phyloP scores from a whole-genome alignment of 2,329 filamentous ascomycete genomes.

The Fusarium continuum region DNA sequence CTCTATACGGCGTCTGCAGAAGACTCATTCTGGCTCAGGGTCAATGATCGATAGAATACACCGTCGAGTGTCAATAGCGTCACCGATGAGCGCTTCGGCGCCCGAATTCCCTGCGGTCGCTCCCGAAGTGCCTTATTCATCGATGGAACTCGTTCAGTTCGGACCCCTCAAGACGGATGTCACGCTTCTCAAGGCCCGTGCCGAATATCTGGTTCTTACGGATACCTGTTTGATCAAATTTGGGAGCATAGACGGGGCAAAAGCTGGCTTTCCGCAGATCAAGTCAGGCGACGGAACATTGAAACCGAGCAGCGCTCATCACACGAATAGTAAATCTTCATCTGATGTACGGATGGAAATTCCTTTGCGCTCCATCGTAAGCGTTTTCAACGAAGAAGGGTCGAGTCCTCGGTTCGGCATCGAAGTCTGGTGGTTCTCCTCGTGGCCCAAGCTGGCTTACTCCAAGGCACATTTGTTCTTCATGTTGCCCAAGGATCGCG shows the following conservation, averaged over 20 bases:
- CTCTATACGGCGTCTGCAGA: constrained; percentile 50
- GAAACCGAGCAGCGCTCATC: constrained; percentile 38
- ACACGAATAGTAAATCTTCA: constrained; percentile 45
- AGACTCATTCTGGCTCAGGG: constrained; percentile 50
- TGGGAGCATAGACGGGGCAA: constrained; percentile 57
- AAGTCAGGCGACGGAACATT: constrained; percentile 39
- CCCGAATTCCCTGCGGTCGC: constrained; percentile 44
- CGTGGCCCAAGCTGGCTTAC: constrained; percentile 56
- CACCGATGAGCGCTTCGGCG: constrained; percentile 44
- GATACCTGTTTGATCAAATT: constrained; percentile 61
- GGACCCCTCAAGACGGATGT: constrained; percentile 61
- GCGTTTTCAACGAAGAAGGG: constrained; percentile 62
- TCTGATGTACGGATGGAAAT: constrained; percentile 56
- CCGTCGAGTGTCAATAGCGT: constrained; percentile 52
- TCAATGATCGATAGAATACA: constrained; percentile 56
- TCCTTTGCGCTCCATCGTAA: constrained; percentile 60
- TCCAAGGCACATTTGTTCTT: constrained; percentile 61
- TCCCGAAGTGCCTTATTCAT: constrained; percentile 46
- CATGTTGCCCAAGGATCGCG: constrained; percentile 57
- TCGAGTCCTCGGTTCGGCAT: constrained; percentile 60
- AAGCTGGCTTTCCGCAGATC: constrained; percentile 58
- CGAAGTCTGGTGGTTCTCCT: constrained; percentile 66
- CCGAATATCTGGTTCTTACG: constrained; percentile 63
- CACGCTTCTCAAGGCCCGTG: constrained; percentile 58
- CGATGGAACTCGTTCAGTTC: constrained; percentile 55